Conservation (phyloP, 352 stramenopile species). For the Phytophthora tubulina region DNA sequence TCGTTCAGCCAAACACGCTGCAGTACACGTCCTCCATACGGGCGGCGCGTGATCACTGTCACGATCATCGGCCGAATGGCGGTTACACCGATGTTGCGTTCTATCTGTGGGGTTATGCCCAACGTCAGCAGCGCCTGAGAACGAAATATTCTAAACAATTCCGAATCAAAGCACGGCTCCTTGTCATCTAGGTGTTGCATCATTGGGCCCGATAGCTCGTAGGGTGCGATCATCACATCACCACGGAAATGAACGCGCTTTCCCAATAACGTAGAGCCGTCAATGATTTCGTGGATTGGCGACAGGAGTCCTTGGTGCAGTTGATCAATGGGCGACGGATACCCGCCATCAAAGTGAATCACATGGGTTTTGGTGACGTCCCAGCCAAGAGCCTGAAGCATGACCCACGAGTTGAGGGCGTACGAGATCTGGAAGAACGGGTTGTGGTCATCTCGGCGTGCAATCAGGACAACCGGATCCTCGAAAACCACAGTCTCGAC, state of each 20-base stretch:
- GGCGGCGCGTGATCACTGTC: conserved; percentile 67
- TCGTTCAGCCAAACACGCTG: conserved; percentile 78
- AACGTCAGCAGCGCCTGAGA: conserved; percentile 43
- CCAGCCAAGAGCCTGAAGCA: conserved; percentile 47
- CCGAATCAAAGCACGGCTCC: conserved; percentile 64
- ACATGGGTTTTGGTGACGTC: conserved; percentile 45
- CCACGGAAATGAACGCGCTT: conserved; percentile 54
- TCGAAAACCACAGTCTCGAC: conserved; percentile 41
- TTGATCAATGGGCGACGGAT: conserved; percentile 50
- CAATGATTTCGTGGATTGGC: conserved; percentile 37
- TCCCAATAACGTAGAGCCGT: conserved; percentile 41
- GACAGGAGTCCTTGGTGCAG: conserved; percentile 55
- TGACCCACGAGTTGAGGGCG: conserved; percentile 53
- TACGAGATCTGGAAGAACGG: conserved; percentile 65
- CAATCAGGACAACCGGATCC: conserved; percentile 47
- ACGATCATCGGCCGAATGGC: conserved; percentile 41
- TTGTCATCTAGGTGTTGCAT: conserved; percentile 78
- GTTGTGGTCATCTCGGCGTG: conserved; percentile 61
- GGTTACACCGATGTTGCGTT: conserved; percentile 32
- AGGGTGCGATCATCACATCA: conserved; percentile 60
- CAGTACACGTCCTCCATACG: conserved; percentile 58
- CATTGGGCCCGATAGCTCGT: conserved; percentile 62
- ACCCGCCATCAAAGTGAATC: conserved; percentile 58
- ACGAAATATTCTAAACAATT: conserved; percentile 66
- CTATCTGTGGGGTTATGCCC: conserved; percentile 34